Evolutionary conservation across 192 early-diverging fungal species (phyloP).

Genomic region (Lobosporangium transversale): DNA sequence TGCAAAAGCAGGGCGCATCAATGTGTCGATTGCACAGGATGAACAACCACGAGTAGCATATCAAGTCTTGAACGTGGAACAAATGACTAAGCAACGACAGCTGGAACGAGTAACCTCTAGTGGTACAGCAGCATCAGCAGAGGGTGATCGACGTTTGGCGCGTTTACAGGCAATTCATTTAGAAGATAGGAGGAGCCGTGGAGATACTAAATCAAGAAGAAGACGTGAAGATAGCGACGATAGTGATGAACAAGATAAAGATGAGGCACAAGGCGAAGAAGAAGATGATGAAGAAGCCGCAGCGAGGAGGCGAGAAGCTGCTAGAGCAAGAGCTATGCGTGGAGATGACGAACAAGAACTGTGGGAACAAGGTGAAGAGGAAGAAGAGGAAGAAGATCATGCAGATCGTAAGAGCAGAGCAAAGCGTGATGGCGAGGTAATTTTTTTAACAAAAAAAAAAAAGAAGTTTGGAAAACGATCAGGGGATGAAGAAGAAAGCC

Average conservation of each 20-base stretch:
- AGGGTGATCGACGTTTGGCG: conserved; percentile 53
- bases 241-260: conserved; percentile 15
- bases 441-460: no score
- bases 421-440: conserved; percentile 48
- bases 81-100: conserved; percentile 42
- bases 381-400: conserved; percentile 53
- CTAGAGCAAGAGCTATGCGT: conserved; percentile 23
- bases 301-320: conserved; percentile 34
- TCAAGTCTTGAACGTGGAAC: conserved; percentile 57
- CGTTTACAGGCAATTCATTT: conserved; percentile 56
- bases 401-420: conserved; percentile 32
- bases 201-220: conserved; percentile 30
- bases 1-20: conserved; percentile 14
- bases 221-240: conserved; percentile 25
- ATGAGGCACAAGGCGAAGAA: conserved; percentile 43
- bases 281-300: conserved; percentile 65
- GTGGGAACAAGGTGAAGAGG: conserved; percentile 55
- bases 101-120: not conserved
- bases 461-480: no score
- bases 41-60: conserved; percentile 56
- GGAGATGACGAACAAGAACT: conserved; percentile 58
- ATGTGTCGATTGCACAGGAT: conserved; percentile 23
- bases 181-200: conserved; percentile 30
- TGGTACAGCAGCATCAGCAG: conserved; percentile 13
- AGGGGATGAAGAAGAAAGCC: no score